phyloP scores from a whole-genome alignment of 768 basidiomycete species.

The Leucogyrophana mollusca region DNA sequence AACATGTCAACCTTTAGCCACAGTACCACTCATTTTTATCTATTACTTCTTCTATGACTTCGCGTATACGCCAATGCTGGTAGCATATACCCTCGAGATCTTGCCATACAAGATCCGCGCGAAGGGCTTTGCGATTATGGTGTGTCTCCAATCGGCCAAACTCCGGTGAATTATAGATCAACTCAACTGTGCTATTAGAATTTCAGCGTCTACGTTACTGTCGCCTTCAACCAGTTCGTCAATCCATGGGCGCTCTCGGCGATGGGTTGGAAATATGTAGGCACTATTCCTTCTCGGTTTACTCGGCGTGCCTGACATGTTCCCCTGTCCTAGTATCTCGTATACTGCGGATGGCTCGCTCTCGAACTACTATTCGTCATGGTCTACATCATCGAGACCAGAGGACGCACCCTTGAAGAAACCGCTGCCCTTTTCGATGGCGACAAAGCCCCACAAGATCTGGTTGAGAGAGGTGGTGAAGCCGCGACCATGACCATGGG shows the following conservation, averaged over 20 bases:
- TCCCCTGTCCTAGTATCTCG: constrained; percentile 41
- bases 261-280: constrained; percentile 50
- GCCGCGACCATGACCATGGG: constrained; percentile 39
- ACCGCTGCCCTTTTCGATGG: constrained; percentile 74
- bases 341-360: constrained; percentile 63
- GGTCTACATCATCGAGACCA: constrained; percentile 59
- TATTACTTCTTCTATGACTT: constrained; percentile 56
- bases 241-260: constrained; percentile 70
- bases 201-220: constrained; percentile 57
- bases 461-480: constrained; percentile 47
- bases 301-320: neutral
- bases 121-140: constrained; percentile 77
- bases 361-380: constrained; percentile 60
- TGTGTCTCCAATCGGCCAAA: constrained; percentile 27
- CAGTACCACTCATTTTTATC: constrained; percentile 65
- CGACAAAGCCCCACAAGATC: constrained; percentile 37
- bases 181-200: constrained; percentile 38
- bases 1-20: constrained; percentile 35
- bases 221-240: constrained; percentile 79
- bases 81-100: constrained; percentile 70
- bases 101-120: constrained; percentile 79
- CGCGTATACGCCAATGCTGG: constrained; percentile 74
- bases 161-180: neutral
- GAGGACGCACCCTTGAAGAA: constrained; percentile 70
- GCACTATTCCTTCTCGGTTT: neutral